These are phyloP conservation scores for Delonix regia DNA, from an alignment of 306 rosid species.

Conservation along the genomic window DNA sequence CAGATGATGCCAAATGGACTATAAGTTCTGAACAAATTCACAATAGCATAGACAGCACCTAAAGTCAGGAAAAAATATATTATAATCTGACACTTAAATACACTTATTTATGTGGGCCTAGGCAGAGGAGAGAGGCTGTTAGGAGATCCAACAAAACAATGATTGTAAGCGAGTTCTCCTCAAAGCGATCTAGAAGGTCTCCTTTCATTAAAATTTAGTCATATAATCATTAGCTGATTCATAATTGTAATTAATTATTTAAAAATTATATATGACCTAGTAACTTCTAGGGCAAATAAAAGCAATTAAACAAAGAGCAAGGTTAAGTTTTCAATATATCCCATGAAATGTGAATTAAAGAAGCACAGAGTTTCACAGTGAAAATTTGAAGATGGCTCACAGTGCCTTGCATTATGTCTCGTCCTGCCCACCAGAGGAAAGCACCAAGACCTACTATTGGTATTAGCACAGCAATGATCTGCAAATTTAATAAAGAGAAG, in stretches of 20 bases:
- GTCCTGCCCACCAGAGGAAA: constrained; percentile 97
- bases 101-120: not conserved
- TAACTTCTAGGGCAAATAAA: constrained; percentile 5
- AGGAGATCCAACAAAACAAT: not conserved
- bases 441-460: constrained; percentile 91
- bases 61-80: not conserved
- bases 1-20: not conserved
- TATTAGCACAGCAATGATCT: constrained; percentile 79
- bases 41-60: not conserved
- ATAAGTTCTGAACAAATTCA: constrained; percentile 4
- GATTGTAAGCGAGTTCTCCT: not conserved
- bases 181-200: not conserved
- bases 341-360: constrained; percentile 16
- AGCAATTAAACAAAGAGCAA: constrained; percentile 19
- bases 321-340: constrained; percentile 2
- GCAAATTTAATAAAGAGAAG: constrained; percentile 36
- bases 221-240: not conserved
- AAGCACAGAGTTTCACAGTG: constrained; percentile 29
- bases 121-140: not conserved
- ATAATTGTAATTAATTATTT: not conserved
- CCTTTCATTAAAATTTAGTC: not conserved
- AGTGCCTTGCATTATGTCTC: constrained; percentile 86
- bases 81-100: not conserved
- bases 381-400: constrained; percentile 54
- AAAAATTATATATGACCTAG: not conserved